Base-by-base conservation (phyloP, 1,284 basidiomycete genomes). In the Cutaneotrichosporon sp. region DNA sequence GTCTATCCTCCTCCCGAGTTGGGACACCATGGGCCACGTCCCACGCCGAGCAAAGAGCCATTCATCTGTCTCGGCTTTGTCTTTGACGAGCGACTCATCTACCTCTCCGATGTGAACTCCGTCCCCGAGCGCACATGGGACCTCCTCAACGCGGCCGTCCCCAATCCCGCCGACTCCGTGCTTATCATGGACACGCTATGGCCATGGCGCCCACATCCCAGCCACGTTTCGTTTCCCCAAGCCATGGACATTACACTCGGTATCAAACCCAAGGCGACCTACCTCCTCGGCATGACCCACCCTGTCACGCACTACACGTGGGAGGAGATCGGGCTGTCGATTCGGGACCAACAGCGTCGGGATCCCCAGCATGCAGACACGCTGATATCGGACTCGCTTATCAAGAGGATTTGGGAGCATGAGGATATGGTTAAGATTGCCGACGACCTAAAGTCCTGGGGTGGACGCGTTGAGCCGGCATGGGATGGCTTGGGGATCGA, bases 161-260 rank as follows among this genome's bases (percentile, higher is more conserved):
- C 39, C 38, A 20, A 51, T 25, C 33, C 41, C 3, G n/a, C 27
- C 3, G 24, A 33, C 16, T 17, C 42, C 2, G 51, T 41, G 11
- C 62, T 76, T 31, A 64, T 76, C 26, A 63, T 75, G 39, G 75
- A 76, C 61, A 61, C 66, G 17, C 64, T 76, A 7, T 72, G 67
- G 61, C 68, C 71, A 3, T 42, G 69, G 16, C 45, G 61, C 31
- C 46, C 60, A 0, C 74, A 76, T 50, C 49, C 64, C 4, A 71
- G 68, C 3, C 75, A 76, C 54, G 69, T 72, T 41, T 67, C 66
- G 17, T 63, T 75, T 52, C 48, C 62, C 4, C 65, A 75, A 55
- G 70, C 74, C 3, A 60, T 75, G 33, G 49, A 47, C 5, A 61
- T 68, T 24, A 61, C 71, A 11, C 54, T 70, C 20, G 59, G 65